Evolutionary conservation across 805 yeast species (phyloP).

Genomic region (Metschnikowia corniflorae): DNA sequence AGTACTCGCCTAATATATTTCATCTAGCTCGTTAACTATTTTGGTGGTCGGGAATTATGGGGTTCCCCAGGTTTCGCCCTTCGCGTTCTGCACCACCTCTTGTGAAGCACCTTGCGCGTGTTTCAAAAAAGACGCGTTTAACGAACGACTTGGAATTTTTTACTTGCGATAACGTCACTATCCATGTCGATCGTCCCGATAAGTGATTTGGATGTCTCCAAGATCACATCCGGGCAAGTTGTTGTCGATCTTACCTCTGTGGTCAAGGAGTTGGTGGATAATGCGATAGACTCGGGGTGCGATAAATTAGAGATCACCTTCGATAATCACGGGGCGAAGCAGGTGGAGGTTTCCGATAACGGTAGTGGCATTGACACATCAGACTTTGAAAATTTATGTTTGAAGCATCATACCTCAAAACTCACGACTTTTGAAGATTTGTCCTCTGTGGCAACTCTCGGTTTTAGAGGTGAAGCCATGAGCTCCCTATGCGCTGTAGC

Average conservation of each 20-base stretch:
- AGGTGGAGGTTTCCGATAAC: slow-evolving; percentile 64
- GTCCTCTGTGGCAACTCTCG: slow-evolving; percentile 48
- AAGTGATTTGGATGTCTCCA: slow-evolving; percentile 55
- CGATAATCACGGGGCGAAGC: slow-evolving; percentile 67
- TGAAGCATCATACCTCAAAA: slow-evolving; percentile 69
- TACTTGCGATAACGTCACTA: background rate
- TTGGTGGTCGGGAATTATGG: too few species aligned
- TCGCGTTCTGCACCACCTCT: too few species aligned
- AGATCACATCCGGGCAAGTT: slow-evolving; percentile 90
- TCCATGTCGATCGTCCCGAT: slow-evolving; percentile 22
- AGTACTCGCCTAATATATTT: too few species aligned
- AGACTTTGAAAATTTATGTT: slow-evolving; percentile 53
- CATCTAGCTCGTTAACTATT: too few species aligned
- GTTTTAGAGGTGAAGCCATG: slow-evolving; percentile 81
- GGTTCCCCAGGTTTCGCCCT: too few species aligned
- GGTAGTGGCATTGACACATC: slow-evolving; percentile 58
- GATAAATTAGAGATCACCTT: slow-evolving; percentile 64
- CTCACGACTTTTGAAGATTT: slow-evolving; percentile 54
- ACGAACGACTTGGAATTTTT: too few species aligned
- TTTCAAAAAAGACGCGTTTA: too few species aligned
- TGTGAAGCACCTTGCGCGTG: too few species aligned
- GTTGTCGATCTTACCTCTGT: slow-evolving; percentile 74
- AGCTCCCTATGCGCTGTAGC: slow-evolving; percentile 61
- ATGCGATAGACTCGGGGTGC: slow-evolving; percentile 77
- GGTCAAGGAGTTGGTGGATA: slow-evolving; percentile 83